Conservation (phyloP, 306 rosid species). For the Senna tora region DNA sequence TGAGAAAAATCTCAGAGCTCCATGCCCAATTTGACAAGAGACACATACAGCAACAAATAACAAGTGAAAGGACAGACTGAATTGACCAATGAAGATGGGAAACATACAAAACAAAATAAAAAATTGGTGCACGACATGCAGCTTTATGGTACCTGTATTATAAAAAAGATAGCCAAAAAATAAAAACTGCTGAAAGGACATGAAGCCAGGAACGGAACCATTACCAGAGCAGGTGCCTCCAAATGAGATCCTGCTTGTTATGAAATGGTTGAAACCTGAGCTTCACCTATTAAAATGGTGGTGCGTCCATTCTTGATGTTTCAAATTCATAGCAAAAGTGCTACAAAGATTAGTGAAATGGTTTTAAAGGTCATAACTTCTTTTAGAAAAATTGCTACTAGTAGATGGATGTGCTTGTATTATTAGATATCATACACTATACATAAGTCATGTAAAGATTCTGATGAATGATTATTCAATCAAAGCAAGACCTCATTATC, state of each 20-base stretch:
- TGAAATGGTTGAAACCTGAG: constrained; percentile 1
- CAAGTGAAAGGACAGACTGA: constrained; percentile 24
- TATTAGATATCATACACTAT: constrained; percentile 9
- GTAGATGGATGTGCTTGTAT: constrained; percentile 23
- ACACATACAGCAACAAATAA: neutral
- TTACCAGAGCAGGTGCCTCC: neutral
- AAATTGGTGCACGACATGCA: constrained; percentile 14
- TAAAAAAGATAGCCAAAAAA: constrained; percentile 1
- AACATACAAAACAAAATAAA: constrained; percentile 29
- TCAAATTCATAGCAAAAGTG: constrained; percentile 23
- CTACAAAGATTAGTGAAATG: constrained; percentile 21
- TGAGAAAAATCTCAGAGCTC: neutral
- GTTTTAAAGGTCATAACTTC: constrained; percentile 3
- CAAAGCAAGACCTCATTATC: constrained; percentile 36
- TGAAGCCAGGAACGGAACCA: constrained; percentile 10
- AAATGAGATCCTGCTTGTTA: constrained; percentile 15
- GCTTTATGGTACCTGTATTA: neutral
- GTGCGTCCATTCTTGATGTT: constrained; percentile 5
- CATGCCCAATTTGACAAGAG: constrained; percentile 11
- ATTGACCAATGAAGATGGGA: constrained; percentile 12
- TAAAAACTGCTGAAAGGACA: constrained; percentile 3
- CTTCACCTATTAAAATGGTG: constrained; percentile 21
- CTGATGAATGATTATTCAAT: constrained; percentile 30
- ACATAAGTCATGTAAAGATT: constrained; percentile 27
- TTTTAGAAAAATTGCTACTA: neutral